phyloP scores from a whole-genome alignment of 768 basidiomycete genomes.

The Boletus pseudo-olivaceus region DNA sequence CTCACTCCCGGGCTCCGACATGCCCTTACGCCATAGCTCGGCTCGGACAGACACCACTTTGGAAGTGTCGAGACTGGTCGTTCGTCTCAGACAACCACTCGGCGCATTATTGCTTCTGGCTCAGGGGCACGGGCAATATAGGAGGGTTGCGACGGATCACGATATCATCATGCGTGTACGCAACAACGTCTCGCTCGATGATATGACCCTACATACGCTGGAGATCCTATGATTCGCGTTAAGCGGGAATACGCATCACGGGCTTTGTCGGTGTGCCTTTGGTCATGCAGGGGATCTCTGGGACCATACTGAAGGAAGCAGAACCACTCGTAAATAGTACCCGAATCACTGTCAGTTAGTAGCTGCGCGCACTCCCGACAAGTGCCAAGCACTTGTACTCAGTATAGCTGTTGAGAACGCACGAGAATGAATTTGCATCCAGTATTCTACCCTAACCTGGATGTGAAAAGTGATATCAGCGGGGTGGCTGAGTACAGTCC shows the following conservation, averaged over 20 bases:
- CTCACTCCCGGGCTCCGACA: not conserved
- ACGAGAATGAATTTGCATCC: no score
- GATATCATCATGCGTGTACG: constrained; percentile 11
- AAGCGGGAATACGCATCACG: not conserved
- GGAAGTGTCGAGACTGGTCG: not conserved
- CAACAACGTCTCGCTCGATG: not conserved
- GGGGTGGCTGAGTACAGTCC: no score
- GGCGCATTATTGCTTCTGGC: constrained; percentile 14
- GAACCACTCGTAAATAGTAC: no score
- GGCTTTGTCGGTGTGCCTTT: not conserved
- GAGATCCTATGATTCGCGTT: not conserved
- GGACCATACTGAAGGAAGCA: no score
- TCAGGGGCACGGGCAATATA: constrained; percentile 5
- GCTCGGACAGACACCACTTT: not conserved
- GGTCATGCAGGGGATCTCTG: no score
- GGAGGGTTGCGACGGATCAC: constrained; percentile 12
- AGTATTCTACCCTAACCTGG: no score
- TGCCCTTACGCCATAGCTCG: not conserved
- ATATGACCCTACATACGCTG: constrained; percentile 7
- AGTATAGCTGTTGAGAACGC: no score
- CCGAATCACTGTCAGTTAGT: no score
- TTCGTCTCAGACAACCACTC: constrained; percentile 12
- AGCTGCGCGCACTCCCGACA: no score
- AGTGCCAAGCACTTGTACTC: no score
- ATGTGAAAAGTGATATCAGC: no score